Evolutionary conservation across 768 basidiomycete species (phyloP), one percentile per base, ranked within the genome.

Genomic region (Collybiopsis luxurians): DNA sequence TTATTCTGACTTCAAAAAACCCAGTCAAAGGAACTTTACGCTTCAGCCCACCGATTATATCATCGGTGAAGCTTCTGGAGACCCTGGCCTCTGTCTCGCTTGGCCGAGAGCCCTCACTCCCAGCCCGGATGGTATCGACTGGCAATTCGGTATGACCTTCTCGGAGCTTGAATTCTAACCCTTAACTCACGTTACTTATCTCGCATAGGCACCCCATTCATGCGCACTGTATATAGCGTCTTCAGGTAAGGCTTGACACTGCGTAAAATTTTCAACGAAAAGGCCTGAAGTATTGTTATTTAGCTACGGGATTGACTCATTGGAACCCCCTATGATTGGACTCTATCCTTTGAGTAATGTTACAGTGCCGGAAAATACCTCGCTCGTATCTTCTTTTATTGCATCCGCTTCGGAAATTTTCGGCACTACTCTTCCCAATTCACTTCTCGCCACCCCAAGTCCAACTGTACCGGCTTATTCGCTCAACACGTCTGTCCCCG

Each of bases 291-390:
- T n/a, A n/a, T n/a, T n/a, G n/a, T 26, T 11, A 42, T n/a, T 23
- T 56, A 92, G 90, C 66, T 89, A 83, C 59, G 90, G 90, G 5
- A 90, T 92, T 60, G 79, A 87, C 62, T 69, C 71, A 34, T 84
- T 85, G 59, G 90, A 92, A 66, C 76, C 88, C 6, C 90, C 90
- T 17, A 75, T 89, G 70, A 83, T 92, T 56, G 90, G 90, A n/a
- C 69, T 92, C 50, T 92, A 90, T 64, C 70, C 85, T 21, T 73
- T 86, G 36, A 84, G 84, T 63, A 67, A 71, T 26, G 80, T 79
- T 6, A 66, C 71, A 5, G 63, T 68, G 17, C 67, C 75, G 17
- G 73, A 80, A 58, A 67, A 80, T 2, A 67, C 78, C 7, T 68
- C 73, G 39, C 52, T 64, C 12, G 70, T 87, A 26, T 68, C 73